A percentile compares a stretch with the other conserved stretches of the same genome.
These are phyloP conservation scores for Aegilops umbellulata DNA, from an alignment of 176 grass and related monocot genomes.

Conservation along the genomic window DNA sequence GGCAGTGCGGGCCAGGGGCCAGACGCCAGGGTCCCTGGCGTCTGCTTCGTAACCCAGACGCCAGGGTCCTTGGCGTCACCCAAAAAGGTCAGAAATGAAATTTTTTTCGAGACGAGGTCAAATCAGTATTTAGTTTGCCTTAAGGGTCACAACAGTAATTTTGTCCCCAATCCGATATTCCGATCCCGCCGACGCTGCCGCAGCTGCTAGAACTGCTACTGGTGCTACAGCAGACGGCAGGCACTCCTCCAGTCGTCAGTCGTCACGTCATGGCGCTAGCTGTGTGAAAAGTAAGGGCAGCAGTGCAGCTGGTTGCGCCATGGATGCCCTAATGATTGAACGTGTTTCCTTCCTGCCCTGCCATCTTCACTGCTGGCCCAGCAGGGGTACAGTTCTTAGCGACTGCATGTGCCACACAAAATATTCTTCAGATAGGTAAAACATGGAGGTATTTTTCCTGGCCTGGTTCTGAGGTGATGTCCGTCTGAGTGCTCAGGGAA, in stretches of 20 bases:
- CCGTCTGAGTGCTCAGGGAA: not conserved
- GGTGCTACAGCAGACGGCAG: not conserved
- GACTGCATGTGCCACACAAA: not conserved
- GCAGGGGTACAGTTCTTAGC: not conserved
- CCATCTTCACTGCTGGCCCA: not conserved
- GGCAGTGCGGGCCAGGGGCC: too few relatives aligned
- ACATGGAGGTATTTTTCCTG: not conserved
- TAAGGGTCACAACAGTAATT: too few relatives aligned
- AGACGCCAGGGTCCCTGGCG: too few relatives aligned
- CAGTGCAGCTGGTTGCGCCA: not conserved
- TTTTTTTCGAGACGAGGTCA: too few relatives aligned
- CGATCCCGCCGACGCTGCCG: not conserved
- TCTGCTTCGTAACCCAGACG: too few relatives aligned
- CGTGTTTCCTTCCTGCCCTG: not conserved
- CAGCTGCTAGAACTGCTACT: not conserved
- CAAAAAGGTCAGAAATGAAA: too few relatives aligned
- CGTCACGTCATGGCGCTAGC: not conserved
- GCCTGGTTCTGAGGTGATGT: not conserved
- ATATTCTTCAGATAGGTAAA: too few relatives aligned
- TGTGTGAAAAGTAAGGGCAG: not conserved
- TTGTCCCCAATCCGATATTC: not conserved
- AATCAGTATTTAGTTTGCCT: too few relatives aligned
- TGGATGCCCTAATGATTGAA: not conserved
- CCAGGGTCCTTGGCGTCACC: too few relatives aligned
- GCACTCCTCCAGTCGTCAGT: not conserved